Percentiles rank a stretch among this genome's conserved stretches.
phyloP scores from a whole-genome alignment of 1,139 yeast species.

The Kodamaea sp. region DNA sequence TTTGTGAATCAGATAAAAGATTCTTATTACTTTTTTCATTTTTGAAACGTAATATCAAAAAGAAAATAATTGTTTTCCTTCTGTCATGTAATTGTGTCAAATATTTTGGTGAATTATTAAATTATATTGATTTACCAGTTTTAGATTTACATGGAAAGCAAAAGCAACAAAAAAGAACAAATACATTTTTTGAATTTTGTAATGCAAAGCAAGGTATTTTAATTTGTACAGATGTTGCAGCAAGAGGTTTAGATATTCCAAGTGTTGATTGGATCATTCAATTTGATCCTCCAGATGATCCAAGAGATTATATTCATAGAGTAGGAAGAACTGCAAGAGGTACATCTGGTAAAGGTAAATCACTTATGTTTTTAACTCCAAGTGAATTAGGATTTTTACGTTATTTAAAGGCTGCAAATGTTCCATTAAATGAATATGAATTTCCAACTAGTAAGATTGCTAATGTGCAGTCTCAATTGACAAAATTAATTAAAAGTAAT shows the following conservation, averaged over 20 bases:
- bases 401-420: conserved; percentile 93
- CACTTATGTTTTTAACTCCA: conserved; percentile 92
- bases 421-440: conserved; percentile 94
- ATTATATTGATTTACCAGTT: conserved; percentile 94
- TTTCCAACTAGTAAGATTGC: conserved; percentile 93
- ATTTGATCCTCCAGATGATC: conserved; percentile 78
- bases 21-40: conserved; percentile 87
- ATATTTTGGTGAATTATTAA: conserved; percentile 89
- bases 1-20: conserved; percentile 93
- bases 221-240: conserved; percentile 30
- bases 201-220: conserved; percentile 69
- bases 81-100: conserved; percentile 97
- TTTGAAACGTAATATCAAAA: conserved; percentile 84
- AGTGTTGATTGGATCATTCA: conserved; percentile 30
- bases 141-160: conserved; percentile 96
- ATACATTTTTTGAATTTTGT: conserved; percentile 95
- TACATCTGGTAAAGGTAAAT: conserved; percentile 83
- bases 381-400: conserved; percentile 91
- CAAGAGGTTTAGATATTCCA: conserved; percentile 30
- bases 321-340: conserved; percentile 49
- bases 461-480: conserved; percentile 90
- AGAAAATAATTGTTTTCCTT: conserved; percentile 87
- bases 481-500: conserved; percentile 85
- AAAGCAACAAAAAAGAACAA: conserved; percentile 96
- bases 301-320: conserved; percentile 50